These are phyloP conservation scores for Solanum boliviense DNA, from an alignment of 257 asterid species.

Conservation along the genomic window DNA sequence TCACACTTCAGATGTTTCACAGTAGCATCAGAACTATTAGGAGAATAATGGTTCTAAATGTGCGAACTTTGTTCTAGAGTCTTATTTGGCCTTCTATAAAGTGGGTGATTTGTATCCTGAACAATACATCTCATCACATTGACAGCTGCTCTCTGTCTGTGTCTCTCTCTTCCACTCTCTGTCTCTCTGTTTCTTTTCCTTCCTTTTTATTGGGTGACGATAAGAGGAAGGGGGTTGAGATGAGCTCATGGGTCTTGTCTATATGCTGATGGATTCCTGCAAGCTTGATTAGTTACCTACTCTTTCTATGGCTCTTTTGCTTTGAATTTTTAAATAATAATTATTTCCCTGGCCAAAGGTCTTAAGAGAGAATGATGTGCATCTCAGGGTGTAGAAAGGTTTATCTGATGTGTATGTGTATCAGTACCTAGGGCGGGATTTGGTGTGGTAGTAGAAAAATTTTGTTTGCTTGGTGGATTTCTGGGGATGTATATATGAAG, in stretches of 20 bases:
- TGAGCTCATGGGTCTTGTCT: background rate
- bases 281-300: background rate
- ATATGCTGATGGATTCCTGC: background rate
- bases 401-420: background rate
- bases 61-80: background rate
- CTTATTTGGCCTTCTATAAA: background rate
- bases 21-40: background rate
- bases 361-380: background rate
- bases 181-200: background rate
- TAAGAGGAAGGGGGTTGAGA: background rate
- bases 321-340: background rate
- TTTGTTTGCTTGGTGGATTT: background rate
- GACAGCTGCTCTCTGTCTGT: background rate
- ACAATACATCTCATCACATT: background rate
- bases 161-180: background rate
- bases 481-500: background rate
- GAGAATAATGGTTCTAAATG: background rate
- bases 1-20: background rate
- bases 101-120: background rate
- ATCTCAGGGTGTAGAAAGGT: background rate
- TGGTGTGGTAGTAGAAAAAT: background rate
- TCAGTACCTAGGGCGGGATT: background rate
- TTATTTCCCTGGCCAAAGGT: background rate
- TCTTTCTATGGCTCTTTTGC: background rate
- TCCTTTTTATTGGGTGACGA: background rate